phyloP scores from a whole-genome alignment of 1,139 yeast genomes.

The Debaryomyces subglobosus region DNA sequence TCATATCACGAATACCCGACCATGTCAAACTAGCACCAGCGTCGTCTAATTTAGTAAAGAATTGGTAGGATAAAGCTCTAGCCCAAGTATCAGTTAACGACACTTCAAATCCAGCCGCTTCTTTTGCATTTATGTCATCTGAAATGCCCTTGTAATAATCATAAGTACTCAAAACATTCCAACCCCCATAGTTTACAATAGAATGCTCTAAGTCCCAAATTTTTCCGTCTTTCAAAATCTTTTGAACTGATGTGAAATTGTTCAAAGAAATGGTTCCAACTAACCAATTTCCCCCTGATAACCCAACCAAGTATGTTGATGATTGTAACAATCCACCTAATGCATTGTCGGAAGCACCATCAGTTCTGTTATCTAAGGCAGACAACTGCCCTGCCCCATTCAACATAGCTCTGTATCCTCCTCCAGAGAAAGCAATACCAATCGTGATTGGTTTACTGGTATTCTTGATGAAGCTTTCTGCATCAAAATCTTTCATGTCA shows the following conservation, averaged over 20 bases:
- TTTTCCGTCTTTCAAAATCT: slow-evolving; percentile 51
- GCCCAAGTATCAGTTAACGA: slow-evolving; percentile 95
- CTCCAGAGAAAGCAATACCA: slow-evolving; percentile 50
- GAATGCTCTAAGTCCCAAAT: slow-evolving; percentile 74
- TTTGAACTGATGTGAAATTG: slow-evolving; percentile 76
- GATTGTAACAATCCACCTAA: slow-evolving; percentile 79
- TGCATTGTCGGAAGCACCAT: slow-evolving; percentile 45
- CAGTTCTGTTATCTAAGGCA: slow-evolving; percentile 38
- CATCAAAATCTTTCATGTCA: slow-evolving; percentile 65
- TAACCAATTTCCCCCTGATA: slow-evolving; percentile 89
- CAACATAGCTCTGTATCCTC: slow-evolving; percentile 52
- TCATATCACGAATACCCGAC: slow-evolving; percentile 58
- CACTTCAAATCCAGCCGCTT: slow-evolving; percentile 74
- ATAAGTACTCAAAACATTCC: slow-evolving; percentile 59
- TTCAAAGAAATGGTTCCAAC: slow-evolving; percentile 80
- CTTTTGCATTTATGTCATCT: slow-evolving; percentile 60
- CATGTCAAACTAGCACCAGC: slow-evolving; percentile 69
- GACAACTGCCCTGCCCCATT: slow-evolving; percentile 48
- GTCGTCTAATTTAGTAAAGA: slow-evolving; percentile 58
- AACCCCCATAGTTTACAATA: slow-evolving; percentile 71
- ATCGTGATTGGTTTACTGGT: slow-evolving; percentile 37
- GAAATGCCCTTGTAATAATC: slow-evolving; percentile 57
- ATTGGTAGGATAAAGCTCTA: slow-evolving; percentile 78
- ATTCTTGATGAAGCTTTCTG: slow-evolving; percentile 49
- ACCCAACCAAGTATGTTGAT: slow-evolving; percentile 73